phyloP scores from a whole-genome alignment of 305 asterid genomes.

The Lippia alba region DNA sequence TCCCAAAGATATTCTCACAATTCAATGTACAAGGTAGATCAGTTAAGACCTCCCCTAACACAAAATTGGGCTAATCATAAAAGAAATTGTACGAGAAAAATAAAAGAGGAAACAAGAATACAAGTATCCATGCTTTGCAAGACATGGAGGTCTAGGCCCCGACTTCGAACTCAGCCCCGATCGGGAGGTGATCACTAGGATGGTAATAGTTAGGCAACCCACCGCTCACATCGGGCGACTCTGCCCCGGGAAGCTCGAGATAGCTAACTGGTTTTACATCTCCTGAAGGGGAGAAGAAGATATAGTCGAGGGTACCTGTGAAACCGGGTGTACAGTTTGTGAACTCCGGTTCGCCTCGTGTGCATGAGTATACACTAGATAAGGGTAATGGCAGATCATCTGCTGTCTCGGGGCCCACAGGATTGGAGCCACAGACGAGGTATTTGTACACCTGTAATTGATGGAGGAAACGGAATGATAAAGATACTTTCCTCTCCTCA shows the following conservation, averaged over 20 bases:
- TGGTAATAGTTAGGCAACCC: slow-evolving; percentile 86
- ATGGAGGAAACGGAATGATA: neutral
- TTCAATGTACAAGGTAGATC: neutral
- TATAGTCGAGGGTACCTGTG: slow-evolving; percentile 87
- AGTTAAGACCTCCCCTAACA: neutral
- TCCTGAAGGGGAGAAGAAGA: slow-evolving; percentile 66
- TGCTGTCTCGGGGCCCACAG: slow-evolving; percentile 39
- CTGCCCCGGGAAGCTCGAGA: slow-evolving; percentile 74
- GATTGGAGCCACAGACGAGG: slow-evolving; percentile 59
- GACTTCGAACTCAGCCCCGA: slow-evolving; percentile 87
- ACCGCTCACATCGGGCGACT: slow-evolving; percentile 67
- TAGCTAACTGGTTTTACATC: slow-evolving; percentile 68
- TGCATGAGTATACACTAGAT: slow-evolving; percentile 69
- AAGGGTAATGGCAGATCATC: slow-evolving; percentile 62
- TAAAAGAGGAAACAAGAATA: neutral
- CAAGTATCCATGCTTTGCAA: neutral
- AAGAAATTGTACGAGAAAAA: neutral
- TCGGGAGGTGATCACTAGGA: slow-evolving; percentile 95
- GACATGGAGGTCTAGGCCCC: slow-evolving; percentile 33
- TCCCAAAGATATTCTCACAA: neutral
- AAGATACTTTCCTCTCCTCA: neutral
- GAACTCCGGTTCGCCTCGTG: slow-evolving; percentile 83
- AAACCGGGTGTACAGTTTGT: slow-evolving; percentile 95
- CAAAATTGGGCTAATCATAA: neutral
- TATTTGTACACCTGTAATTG: slow-evolving; percentile 72